phyloP scores from a whole-genome alignment of 164 flowering plant genomes.

The Euptelea pleiosperma region DNA sequence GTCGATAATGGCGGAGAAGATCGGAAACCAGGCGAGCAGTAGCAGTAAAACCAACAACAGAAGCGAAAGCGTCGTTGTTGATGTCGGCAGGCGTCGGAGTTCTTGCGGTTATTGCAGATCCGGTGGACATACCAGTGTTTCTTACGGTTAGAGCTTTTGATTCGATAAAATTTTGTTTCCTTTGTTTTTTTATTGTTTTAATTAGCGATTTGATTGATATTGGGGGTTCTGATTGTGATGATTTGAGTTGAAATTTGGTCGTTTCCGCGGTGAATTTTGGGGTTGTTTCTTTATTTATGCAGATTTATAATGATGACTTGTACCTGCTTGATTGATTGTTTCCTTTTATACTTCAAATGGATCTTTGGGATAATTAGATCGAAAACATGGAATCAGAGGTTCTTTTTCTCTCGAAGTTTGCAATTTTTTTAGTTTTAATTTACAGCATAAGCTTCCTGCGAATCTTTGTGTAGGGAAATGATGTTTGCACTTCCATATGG shows the following conservation, averaged over 20 bases:
- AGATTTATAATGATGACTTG: not conserved
- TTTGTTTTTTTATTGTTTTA: slow-evolving; percentile 1
- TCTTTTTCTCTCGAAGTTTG: too few relatives aligned
- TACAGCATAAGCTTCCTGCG: not conserved
- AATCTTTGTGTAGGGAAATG: not conserved
- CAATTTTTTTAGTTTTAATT: not conserved
- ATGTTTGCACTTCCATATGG: too few relatives aligned
- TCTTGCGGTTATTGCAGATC: slow-evolving; percentile 87
- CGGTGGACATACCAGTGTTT: slow-evolving; percentile 40
- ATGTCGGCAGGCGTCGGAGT: slow-evolving; percentile 49
- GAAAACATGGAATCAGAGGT: not conserved
- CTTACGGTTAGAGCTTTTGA: slow-evolving; percentile 48
- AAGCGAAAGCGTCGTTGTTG: slow-evolving; percentile 54
- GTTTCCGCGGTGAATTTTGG: not conserved
- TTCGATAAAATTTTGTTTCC: not conserved
- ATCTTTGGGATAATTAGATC: not conserved
- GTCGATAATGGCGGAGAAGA: slow-evolving; percentile 31
- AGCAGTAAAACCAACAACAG: slow-evolving; percentile 30
- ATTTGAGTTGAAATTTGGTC: not conserved
- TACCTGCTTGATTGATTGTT: not conserved
- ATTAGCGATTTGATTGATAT: not conserved
- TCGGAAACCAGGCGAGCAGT: slow-evolving; percentile 48
- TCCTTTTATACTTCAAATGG: not conserved
- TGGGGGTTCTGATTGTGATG: not conserved
- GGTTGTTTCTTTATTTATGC: not conserved